Evolutionary conservation across 805 yeast genomes (phyloP).

Genomic region (Ogataea pilisensis): DNA sequence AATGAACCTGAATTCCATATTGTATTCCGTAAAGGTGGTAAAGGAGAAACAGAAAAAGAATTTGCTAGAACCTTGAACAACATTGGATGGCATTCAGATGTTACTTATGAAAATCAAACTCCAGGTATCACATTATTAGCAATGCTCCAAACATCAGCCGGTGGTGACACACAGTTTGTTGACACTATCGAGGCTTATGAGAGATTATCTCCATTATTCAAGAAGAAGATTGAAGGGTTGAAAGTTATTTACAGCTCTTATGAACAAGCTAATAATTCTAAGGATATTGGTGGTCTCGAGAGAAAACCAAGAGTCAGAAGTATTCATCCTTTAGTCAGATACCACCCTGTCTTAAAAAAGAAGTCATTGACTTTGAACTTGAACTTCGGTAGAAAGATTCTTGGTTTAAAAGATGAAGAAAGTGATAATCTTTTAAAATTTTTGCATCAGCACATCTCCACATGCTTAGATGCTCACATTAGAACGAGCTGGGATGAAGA

Average conservation of each 20-base stretch:
- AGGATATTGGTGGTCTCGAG: slow-evolving; percentile 54
- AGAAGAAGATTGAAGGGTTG: slow-evolving; percentile 53
- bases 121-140: slow-evolving; percentile 67
- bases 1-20: slow-evolving; percentile 57
- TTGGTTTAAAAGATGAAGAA: slow-evolving; percentile 72
- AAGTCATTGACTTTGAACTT: slow-evolving; percentile 56
- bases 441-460: slow-evolving; percentile 47
- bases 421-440: slow-evolving; percentile 56
- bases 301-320: slow-evolving; percentile 61
- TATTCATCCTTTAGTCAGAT: slow-evolving; percentile 67
- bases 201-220: slow-evolving; percentile 62
- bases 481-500: slow-evolving; percentile 69
- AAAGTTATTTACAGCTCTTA: slow-evolving; percentile 67
- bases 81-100: slow-evolving; percentile 67
- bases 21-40: slow-evolving; percentile 47
- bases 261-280: slow-evolving; percentile 62
- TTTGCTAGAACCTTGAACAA: slow-evolving; percentile 35
- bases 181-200: slow-evolving; percentile 67
- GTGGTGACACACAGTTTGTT: slow-evolving; percentile 81
- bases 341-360: slow-evolving; percentile 66
- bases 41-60: slow-evolving; percentile 34
- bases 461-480: slow-evolving; percentile 56
- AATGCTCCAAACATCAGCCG: slow-evolving; percentile 49
- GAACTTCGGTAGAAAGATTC: slow-evolving; percentile 60
- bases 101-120: slow-evolving; percentile 68